Evolutionary conservation across 2,329 filamentous ascomycete genomes (phyloP), one percentile per base, ranked within the genome.

Genomic region (Plenodomus biglobosus): DNA sequence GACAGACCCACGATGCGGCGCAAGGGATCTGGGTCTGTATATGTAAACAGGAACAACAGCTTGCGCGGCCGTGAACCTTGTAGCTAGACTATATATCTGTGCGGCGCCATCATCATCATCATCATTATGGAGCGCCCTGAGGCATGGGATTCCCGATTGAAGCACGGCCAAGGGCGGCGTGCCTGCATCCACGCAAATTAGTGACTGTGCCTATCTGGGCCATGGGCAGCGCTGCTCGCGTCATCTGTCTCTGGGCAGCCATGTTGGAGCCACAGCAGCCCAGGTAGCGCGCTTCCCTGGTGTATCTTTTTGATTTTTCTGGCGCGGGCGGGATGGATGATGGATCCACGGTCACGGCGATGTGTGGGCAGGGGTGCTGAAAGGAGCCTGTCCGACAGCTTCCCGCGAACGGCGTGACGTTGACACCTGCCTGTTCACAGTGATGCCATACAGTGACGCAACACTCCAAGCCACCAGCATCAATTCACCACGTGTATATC

Each of bases 321-420:
- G 46, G 52, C 46, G 40, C 38, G 18, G 40, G 41, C 41, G 42
- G 42, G 44, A 38, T 27, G 6, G 15, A 37, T 15, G 34, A 7
- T n/a, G 7, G 15, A 7, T 18, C n/a, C 34, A 37, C 13, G 6
- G 35, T 20, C 15, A n/a, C 5, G 35, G 42, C 30, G 20, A 39
- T 20, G 40, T 30, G 40, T 16, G 24, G 46, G 38, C 32, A 38
- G 40, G 27, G 42, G 42, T 44, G 44, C 22, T 52, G 44, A 58
- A 62, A 62, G 60, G 59, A 61, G 55, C 59, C 58, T 44, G 56
- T 44, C 61, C 62, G 62, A 65, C 52, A 52, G 53, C 37, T 39
- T 42, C 41, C 53, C 53, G 61, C 52, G 54, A 62, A 58, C 62
- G 56, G 62, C 60, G 55, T 51, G 49, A 57, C 58, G 42, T 36